phyloP scores from a whole-genome alignment of 371 early-diverging fungal species.

The Mortierella sp. region DNA sequence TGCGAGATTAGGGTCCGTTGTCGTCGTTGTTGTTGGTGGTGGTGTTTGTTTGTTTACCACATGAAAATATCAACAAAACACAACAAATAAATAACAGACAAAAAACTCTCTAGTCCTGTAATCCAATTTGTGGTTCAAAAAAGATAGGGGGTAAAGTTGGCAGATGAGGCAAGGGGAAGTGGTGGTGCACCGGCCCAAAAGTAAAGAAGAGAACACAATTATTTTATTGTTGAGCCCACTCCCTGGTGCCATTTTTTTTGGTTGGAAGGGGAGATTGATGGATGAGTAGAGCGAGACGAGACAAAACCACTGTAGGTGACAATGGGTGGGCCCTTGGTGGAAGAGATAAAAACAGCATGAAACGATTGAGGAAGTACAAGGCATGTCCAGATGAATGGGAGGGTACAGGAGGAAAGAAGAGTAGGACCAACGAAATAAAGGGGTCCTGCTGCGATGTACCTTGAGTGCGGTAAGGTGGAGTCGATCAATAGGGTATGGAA shows the following conservation, averaged over 20 bases:
- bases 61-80: background rate
- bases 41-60: background rate
- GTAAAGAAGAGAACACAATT: background rate
- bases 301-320: background rate
- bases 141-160: background rate
- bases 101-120: background rate
- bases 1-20: background rate
- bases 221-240: slow-evolving; percentile 6
- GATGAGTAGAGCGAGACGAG: background rate
- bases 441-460: background rate
- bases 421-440: background rate
- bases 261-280: background rate
- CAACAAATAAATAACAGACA: background rate
- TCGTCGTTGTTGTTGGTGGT: background rate
- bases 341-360: background rate
- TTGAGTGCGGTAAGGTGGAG: no score
- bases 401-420: background rate
- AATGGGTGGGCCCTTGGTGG: background rate
- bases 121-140: background rate
- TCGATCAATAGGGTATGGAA: background rate
- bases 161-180: background rate
- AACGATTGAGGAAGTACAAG: background rate
- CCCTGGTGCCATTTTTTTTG: background rate
- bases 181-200: slow-evolving; percentile 10
- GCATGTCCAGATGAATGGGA: background rate